Base-by-base conservation (phyloP, 2,329 filamentous ascomycete species). In the Colletotrichum tropicale region DNA sequence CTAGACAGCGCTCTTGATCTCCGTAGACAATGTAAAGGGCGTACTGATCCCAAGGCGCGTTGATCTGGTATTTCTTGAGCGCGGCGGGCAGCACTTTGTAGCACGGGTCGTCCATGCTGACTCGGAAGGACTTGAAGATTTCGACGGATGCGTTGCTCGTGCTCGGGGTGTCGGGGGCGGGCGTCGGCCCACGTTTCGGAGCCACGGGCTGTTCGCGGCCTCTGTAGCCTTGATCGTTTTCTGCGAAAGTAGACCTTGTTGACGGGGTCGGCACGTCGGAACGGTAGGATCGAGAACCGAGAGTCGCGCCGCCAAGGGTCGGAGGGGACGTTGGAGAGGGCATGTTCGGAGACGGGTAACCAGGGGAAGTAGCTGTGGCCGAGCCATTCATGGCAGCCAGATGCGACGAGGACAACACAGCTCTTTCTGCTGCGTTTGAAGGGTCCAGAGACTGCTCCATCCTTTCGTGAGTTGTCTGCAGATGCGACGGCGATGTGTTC, bases 41-140 rank as follows among this genome's bases (percentile, higher is more conserved):
- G 83, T 99, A 99, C 82, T 98, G 95, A 80, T 98, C 95, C 94
- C 96, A 98, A 66, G 98, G 96, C 26, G 96, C 96, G 79, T 98
- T 96, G 87, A 99, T 99, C 82, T 98, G 97, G 86, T 99, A 99
- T 84, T 98, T 98, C 83, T 98, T 98, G 21, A 99, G 90, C 4
- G 97, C 97, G 18, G 98, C 97, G 2, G 97, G 97, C 3, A 99
- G 89, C 32, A 99, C 97, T 84, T 98, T 98, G 87, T 98, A 94
- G 86, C 97, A 99, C 4, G 97, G 97, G 82, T 99, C 97, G 80
- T 99, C 97, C 91, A 98, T 98, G 83, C 95, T 97, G 77, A 99
- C 97, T 52, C 96, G 93, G 90, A 99, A 99, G 2, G 95, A 98
- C 84, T 99, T 99, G 92, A 98, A 98, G 75, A 99, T 98, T 85